phyloP scores from a whole-genome alignment of 352 stramenopile genomes.

The Peronospora destructor region DNA sequence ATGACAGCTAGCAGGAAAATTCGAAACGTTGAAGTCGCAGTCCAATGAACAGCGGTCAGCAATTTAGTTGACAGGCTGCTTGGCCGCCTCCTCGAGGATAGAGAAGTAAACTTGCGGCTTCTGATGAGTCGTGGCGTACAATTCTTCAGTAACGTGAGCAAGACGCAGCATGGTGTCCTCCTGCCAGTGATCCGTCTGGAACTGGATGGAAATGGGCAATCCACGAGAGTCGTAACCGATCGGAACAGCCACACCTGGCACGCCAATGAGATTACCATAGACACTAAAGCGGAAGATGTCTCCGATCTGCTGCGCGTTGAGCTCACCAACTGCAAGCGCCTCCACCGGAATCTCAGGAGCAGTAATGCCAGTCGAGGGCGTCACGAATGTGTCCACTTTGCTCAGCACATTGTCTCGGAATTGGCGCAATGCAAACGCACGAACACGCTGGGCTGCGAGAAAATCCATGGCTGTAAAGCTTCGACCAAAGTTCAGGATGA shows the following conservation, averaged over 20 bases:
- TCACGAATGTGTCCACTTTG: conserved; percentile 86
- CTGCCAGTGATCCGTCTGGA: conserved; percentile 70
- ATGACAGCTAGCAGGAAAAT: not conserved
- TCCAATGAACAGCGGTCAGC: not conserved
- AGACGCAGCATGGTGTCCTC: conserved; percentile 69
- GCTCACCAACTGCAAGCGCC: conserved; percentile 37
- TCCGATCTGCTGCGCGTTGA: conserved; percentile 50
- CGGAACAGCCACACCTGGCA: conserved; percentile 69
- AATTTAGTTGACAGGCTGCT: conserved; percentile 16
- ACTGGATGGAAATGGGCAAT: conserved; percentile 73
- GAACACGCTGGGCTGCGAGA: conserved; percentile 76
- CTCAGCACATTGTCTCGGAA: conserved; percentile 68
- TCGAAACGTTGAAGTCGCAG: conserved; percentile 4
- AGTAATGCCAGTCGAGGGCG: conserved; percentile 69
- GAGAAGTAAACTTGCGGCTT: conserved; percentile 61
- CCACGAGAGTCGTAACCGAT: conserved; percentile 56
- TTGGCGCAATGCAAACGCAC: conserved; percentile 72
- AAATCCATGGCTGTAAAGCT: conserved; percentile 72
- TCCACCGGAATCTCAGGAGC: conserved; percentile 60
- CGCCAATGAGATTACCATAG: conserved; percentile 84
- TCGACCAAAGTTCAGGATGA: conserved; percentile 65
- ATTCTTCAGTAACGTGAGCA: conserved; percentile 42
- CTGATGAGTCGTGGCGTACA: conserved; percentile 36
- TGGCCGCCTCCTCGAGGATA: conserved; percentile 43
- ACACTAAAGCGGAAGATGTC: conserved; percentile 79